Evolutionary conservation across 352 stramenopile genomes (phyloP).

Genomic region (Globisporangium megalacanthum): DNA sequence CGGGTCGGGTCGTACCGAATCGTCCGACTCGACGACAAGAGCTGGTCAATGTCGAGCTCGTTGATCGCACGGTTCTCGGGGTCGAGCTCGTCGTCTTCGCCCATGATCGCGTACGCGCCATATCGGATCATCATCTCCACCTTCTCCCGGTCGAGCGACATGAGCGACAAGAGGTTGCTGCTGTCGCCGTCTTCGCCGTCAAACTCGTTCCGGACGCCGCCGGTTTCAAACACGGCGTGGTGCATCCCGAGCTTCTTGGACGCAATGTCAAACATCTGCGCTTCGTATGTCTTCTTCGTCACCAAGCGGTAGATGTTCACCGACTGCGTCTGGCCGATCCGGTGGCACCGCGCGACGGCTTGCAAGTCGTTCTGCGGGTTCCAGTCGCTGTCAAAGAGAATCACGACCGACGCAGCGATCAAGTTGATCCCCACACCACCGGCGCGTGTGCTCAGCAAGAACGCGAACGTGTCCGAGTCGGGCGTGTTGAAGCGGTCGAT

Average conservation of each 20-base stretch:
- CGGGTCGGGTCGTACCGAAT: conserved; percentile 84
- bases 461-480: conserved; percentile 94
- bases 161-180: conserved; percentile 88
- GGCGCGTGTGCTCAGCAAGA: conserved; percentile 94
- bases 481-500: conserved; percentile 98
- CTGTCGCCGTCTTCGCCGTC: conserved; percentile 92
- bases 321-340: conserved; percentile 99
- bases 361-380: conserved; percentile 99
- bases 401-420: conserved; percentile 83
- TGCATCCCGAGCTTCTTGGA: conserved; percentile 99
- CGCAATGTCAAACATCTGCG: conserved; percentile 99
- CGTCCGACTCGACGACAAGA: conserved; percentile 80
- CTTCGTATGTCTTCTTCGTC: conserved; percentile 98
- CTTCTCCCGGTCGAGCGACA: conserved; percentile 96
- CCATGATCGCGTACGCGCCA: conserved; percentile 96
- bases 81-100: conserved; percentile 94
- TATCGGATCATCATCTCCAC: conserved; percentile 98
- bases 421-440: conserved; percentile 98
- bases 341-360: conserved; percentile 96
- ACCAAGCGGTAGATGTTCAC: conserved; percentile 99
- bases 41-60: conserved; percentile 85
- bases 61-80: conserved; percentile 86
- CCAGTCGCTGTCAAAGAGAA: conserved; percentile 95
- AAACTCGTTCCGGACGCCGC: conserved; percentile 89
- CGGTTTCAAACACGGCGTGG: conserved; percentile 97